A percentile compares a stretch with the other conserved stretches of the same genome.
These are phyloP conservation scores for Penicillium pancosmium DNA, from an alignment of 495 filamentous ascomycete genomes.

Conservation along the genomic window DNA sequence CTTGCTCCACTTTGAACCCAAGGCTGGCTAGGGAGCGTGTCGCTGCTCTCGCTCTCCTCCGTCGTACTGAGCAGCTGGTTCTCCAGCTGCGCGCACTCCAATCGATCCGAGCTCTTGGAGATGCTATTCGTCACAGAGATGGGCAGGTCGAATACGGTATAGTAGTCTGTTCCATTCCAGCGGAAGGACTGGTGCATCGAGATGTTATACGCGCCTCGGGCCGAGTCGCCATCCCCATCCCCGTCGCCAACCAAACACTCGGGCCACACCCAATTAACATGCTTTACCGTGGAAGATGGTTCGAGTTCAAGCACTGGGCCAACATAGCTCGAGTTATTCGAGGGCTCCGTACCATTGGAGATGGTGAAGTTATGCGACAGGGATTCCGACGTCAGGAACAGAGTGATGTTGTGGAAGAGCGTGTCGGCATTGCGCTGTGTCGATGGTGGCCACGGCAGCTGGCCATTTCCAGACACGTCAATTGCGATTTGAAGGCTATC, in stretches of 20 bases:
- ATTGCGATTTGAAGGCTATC: constrained; percentile 67
- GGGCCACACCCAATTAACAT: constrained; percentile 70
- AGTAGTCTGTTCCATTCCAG: constrained; percentile 61
- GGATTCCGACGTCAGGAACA: constrained; percentile 65
- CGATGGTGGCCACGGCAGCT: constrained; percentile 58
- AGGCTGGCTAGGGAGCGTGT: constrained; percentile 24
- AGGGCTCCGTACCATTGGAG: constrained; percentile 58
- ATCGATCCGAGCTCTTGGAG: constrained; percentile 18
- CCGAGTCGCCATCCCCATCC: constrained; percentile 22
- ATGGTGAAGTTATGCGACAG: constrained; percentile 68
- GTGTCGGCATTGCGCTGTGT: constrained; percentile 41
- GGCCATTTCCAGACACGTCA: constrained; percentile 66
- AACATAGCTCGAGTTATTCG: constrained; percentile 54
- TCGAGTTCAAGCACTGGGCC: constrained; percentile 64
- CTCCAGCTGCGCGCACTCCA: constrained; percentile 23
- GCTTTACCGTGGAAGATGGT: constrained; percentile 66
- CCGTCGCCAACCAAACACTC: constrained; percentile 58
- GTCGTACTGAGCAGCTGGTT: constrained; percentile 19
- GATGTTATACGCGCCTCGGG: constrained; percentile 54
- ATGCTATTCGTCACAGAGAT: constrained; percentile 70
- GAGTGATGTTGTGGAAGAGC: constrained; percentile 62
- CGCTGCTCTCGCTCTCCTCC: constrained; percentile 20
- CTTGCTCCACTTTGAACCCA: constrained; percentile 18
- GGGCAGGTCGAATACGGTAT: constrained; percentile 70
- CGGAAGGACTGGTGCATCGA: constrained; percentile 70